Conservation (phyloP, 140 eudicot genomes). For the Anethum foeniculum region DNA sequence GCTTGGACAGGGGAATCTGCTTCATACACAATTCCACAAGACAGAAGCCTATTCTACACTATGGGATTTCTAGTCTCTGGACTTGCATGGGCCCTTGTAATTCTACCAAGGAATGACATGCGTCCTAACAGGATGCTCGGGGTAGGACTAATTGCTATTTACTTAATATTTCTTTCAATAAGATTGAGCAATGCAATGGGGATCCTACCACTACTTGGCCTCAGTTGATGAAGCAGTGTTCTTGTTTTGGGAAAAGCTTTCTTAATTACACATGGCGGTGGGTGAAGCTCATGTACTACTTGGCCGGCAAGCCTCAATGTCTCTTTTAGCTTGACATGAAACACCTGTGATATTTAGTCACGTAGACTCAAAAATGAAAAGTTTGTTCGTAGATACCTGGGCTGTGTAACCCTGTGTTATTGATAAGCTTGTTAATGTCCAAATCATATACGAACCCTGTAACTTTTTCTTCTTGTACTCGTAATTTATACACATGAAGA, state of each 20-base stretch:
- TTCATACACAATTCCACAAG: conserved; percentile 50
- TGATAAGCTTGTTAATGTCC: neutral
- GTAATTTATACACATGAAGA: neutral
- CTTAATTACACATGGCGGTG: neutral
- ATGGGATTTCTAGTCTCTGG: conserved; percentile 59
- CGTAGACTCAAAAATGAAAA: neutral
- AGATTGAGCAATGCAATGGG: conserved; percentile 55
- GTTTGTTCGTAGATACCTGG: neutral
- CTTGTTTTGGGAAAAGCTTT: conserved; percentile 1
- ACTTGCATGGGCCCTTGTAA: conserved; percentile 64
- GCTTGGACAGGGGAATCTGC: conserved; percentile 61
- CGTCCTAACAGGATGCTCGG: conserved; percentile 74
- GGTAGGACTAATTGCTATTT: conserved; percentile 53
- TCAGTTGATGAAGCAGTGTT: conserved; percentile 16
- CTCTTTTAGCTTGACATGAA: neutral
- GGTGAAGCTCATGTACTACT: neutral
- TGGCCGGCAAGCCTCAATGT: neutral
- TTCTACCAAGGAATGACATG: conserved; percentile 70
- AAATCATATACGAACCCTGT: neutral
- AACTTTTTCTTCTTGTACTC: neutral
- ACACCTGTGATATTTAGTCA: neutral
- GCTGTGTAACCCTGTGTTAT: neutral
- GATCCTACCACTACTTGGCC: conserved; percentile 37
- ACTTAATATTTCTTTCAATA: conserved; percentile 53
- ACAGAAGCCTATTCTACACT: conserved; percentile 65